Evolutionary conservation across 495 filamentous ascomycete species (phyloP), one percentile per base, ranked within the genome.

Genomic region (Penicillium ochrochloron): DNA sequence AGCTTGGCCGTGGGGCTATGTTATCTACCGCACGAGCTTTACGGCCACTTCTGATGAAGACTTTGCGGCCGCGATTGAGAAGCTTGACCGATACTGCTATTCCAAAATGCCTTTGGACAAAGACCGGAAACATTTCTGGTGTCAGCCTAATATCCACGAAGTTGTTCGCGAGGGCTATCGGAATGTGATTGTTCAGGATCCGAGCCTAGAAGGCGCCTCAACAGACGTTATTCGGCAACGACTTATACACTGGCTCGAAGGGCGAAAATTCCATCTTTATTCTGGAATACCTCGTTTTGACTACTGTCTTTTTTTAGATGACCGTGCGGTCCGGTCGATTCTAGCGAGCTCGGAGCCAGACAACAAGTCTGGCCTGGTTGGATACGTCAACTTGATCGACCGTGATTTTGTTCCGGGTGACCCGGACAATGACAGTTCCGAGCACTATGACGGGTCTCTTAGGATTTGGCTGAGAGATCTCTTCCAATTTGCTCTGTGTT

Each of bases 241-340:
- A 44, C 61, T 52, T 51, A 27, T 23, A 35, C 6, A 57, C 23
- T 63, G 61, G 53, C 31, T 57, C 31, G 53, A 63, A 57, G 25
- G 6, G 25, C 53, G 31, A 31, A 53, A 41, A 5, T 44, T 35
- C n/a, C 2, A 48, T 21, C 3, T n/a, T 19, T n/a, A 8, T 25
- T 15, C 53, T 50, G 39, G 19, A 3, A 48, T 21, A 25, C 57
- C 62, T 65, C 62, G 51, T 46, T 58, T 65, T 53, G 29, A 46
- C 23, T 65, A 57, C 25, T 37, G 35, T 23, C 25, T 65, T 39
- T 14, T 64, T 52, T 34, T 64, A 27, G 62, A 60, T 56, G 50
- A 57, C 15, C 50, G 57, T 34, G 42, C 57, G 35, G 44, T 65
- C 21, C 50, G 62, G 37, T 65, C 57, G 5, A 65, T 65, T 35